phyloP scores from a whole-genome alignment of 164 flowering plant species.

The Amborella trichopoda region DNA sequence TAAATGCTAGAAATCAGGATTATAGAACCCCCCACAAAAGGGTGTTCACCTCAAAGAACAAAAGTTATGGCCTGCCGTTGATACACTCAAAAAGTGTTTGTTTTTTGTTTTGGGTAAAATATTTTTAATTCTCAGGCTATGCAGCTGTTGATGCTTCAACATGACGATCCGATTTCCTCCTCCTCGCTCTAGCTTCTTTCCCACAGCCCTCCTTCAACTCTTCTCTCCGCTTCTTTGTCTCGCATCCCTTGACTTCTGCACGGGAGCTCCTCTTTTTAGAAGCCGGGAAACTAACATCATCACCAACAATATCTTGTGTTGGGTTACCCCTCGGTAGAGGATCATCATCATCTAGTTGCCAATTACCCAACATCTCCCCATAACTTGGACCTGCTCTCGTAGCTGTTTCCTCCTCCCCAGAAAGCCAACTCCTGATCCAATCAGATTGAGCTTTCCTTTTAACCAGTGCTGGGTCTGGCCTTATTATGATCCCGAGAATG shows the following conservation, averaged over 20 bases:
- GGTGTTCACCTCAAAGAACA: no score
- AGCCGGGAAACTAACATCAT: constrained; percentile 10
- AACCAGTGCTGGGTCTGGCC: constrained; percentile 68
- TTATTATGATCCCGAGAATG: constrained; percentile 82
- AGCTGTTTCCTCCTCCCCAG: constrained; percentile 18
- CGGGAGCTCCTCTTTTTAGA: constrained; percentile 35
- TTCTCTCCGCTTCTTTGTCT: constrained; percentile 13
- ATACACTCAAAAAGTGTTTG: no score
- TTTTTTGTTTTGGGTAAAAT: no score
- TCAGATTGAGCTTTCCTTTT: constrained; percentile 65
- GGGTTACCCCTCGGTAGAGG: constrained; percentile 49
- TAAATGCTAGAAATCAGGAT: no score
- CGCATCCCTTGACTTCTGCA: constrained; percentile 17
- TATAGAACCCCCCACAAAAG: no score
- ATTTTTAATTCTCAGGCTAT: no score
- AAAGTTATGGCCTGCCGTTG: no score
- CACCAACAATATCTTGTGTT: constrained; percentile 13
- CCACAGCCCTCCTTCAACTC: constrained; percentile 18
- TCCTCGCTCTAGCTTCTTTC: no score
- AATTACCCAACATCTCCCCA: constrained; percentile 56
- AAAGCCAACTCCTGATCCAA: constrained; percentile 83
- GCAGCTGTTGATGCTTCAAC: no score
- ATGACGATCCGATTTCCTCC: no score
- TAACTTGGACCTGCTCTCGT: no score
- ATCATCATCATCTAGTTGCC: constrained; percentile 53